Conservation (phyloP, 208 protist species). For the Leishmania aethiopica region DNA sequence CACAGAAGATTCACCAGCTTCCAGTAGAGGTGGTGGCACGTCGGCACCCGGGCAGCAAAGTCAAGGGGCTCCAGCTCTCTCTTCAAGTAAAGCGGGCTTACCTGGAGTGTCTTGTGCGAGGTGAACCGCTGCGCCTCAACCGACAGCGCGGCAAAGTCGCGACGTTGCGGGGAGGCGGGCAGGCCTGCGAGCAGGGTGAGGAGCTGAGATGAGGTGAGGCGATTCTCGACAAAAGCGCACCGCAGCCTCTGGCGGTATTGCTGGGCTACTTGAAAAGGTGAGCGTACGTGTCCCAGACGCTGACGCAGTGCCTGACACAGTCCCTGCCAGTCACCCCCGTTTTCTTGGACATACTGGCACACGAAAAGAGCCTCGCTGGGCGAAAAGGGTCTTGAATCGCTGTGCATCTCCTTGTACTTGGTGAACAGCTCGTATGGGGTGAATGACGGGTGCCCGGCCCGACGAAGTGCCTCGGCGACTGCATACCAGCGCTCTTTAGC, state of each 20-base stretch:
- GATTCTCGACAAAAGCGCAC: constrained; percentile 22
- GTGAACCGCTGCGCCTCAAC: constrained; percentile 19
- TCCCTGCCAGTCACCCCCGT: constrained; percentile 33
- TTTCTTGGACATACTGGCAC: constrained; percentile 9
- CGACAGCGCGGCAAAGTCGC: constrained; percentile 18
- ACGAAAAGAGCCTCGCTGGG: constrained; percentile 36
- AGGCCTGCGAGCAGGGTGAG: not conserved
- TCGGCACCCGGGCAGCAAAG: constrained; percentile 15
- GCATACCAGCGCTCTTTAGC: constrained; percentile 7
- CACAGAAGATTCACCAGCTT: constrained; percentile 28
- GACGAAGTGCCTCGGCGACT: constrained; percentile 4
- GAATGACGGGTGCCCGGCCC: constrained; percentile 1
- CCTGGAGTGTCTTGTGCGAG: constrained; percentile 13
- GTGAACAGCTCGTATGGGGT: constrained; percentile 13
- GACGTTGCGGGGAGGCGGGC: not conserved
- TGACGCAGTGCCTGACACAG: constrained; percentile 26
- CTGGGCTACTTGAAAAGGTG: constrained; percentile 47
- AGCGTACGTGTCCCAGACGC: constrained; percentile 24
- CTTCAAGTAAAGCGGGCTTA: constrained; percentile 21
- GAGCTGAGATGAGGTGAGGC: constrained; percentile 14
- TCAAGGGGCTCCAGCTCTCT: constrained; percentile 9
- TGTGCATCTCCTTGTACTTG: constrained; percentile 5
- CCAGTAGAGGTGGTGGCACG: constrained; percentile 31
- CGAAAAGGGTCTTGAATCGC: not conserved
- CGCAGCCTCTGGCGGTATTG: constrained; percentile 39